Base-by-base conservation (phyloP, 2,329 filamentous ascomycete species). In the Stemphylium lycopersici region DNA sequence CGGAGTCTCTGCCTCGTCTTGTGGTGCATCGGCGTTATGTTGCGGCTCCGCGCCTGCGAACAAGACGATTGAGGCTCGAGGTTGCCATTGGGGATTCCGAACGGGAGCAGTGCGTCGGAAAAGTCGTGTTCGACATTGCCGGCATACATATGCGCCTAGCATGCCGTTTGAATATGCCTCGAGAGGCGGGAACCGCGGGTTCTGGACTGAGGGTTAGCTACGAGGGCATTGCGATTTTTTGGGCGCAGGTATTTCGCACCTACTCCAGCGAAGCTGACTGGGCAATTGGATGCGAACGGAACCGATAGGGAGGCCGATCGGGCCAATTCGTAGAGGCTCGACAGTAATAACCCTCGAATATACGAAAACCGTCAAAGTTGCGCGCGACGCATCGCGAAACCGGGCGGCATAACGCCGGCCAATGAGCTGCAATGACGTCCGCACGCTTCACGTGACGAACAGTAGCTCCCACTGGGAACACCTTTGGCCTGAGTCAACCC, bases 71-170 rank as follows among this genome's bases (percentile, higher is more conserved):
- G 70, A 69, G 48, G 71, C 68, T 56, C 61, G 58, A 29, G 67
- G 50, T 41, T 70, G 70, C 67, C 68, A 71, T 69, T 70, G 71
- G 16, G 56, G 57, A 22, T 42, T 53, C 33, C 48, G 60, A 4
- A 48, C 34, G 22, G 41, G 41, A 6, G 39, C 33, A 34, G 47
- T 40, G 54, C 57, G 66, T 46, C 56, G 61, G 4, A 45, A 34
- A 10, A 74, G 59, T 8, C 63, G 65, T 26, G 50, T 44, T 42
- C 69, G 67, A 52, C 73, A 76, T 54, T 69, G 69, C 8, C 63
- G 66, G 51, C 73, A 75, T 20, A 75, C 55, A 54, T 74, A 71
- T 4, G 70, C 65, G 62, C 63, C 59, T 41, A 72, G 48, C 72
- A 74, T 76, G 18, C 16, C 29, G 42, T 56, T 49, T 52, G 42